phyloP scores from a whole-genome alignment of 1,139 yeast species.

The Pneumocystis canis region DNA sequence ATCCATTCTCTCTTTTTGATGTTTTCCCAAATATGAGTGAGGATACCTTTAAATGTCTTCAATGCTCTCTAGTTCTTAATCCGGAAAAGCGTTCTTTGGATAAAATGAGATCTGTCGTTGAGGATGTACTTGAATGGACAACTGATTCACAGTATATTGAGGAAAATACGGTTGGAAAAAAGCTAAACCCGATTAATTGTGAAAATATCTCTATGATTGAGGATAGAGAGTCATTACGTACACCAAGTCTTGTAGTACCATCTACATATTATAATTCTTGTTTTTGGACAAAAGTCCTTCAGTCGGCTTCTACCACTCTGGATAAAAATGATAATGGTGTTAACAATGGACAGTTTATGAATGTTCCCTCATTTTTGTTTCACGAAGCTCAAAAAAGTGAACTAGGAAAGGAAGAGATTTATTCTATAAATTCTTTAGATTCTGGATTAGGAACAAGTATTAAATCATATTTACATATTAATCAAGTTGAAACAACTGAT shows the following conservation, averaged over 20 bases:
- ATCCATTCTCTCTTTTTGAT: conserved; percentile 81
- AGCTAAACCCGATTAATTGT: conserved; percentile 22
- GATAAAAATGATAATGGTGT: neutral
- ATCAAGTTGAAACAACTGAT: neutral
- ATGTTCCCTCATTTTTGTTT: conserved; percentile 16
- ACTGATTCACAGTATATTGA: conserved; percentile 63
- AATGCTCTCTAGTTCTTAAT: conserved; percentile 67
- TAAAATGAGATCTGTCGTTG: conserved; percentile 45
- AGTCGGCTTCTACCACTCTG: neutral
- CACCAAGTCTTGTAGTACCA: conserved; percentile 22
- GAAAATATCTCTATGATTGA: conserved; percentile 20
- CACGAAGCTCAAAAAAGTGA: conserved; percentile 13
- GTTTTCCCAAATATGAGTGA: conserved; percentile 80
- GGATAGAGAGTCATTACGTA: conserved; percentile 30
- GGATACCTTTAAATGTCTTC: conserved; percentile 69
- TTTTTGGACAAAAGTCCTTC: neutral
- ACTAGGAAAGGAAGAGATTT: conserved; percentile 8
- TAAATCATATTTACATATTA: conserved; percentile 14
- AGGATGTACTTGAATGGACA: conserved; percentile 53
- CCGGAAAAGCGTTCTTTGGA: conserved; percentile 67
- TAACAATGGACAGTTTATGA: neutral
- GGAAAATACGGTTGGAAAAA: conserved; percentile 26
- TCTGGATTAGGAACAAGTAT: conserved; percentile 23
- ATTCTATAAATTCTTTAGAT: neutral
- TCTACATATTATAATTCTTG: conserved; percentile 4